Base-by-base conservation (phyloP, 495 filamentous ascomycete genomes). In the Aeminium ludgeri region DNA sequence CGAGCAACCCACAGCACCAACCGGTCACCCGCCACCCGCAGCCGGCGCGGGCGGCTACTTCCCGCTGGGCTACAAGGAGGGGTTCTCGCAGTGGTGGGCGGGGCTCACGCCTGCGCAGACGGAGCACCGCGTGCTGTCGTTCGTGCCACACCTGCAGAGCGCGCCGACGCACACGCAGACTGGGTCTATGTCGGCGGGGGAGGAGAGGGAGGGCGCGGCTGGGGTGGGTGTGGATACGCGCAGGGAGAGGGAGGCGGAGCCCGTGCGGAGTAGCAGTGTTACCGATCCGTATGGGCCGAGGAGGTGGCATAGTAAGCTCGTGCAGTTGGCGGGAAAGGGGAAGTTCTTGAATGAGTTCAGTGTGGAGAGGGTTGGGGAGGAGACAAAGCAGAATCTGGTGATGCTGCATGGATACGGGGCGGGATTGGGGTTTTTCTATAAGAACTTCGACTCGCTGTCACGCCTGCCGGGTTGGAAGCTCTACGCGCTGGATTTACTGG, bases 351-450 rank as follows among this genome's bases (percentile, higher is more conserved):
- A 97, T 52, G 89, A 97, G 54, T 87, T 95, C 60, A 80, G 78
- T 6, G 74, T 97, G 1, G 86, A 94, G 56, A 70, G 89, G 37
- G 60, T 81, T 2, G 80, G 73, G 18, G 89, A 96, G 46, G 60
- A 72, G 23, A 68, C 73, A 5, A 76, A 80, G 10, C 73, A 86
- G 37, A 86, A 86, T 42, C 65, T 97, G n/a, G 86, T 97, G 16
- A 94, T 97, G 78, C 65, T 97, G 10, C 89, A 97, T 55, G 89
- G 89, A 29, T 96, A 96, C 59, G 91, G 91, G 30, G 89, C 89
- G 1, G 89, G 89, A 0, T 64, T 97, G 2, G 89, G 84, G 3
- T 96, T 96, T 56, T 97, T 93, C 65, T 97, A 96, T 64, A 83
- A 86, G 58, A 96, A 96, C 53, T 96, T 92, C 41, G 89, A 96